A percentile compares a stretch with the other conserved stretches of the same genome.
phyloP scores from a whole-genome alignment of 163 green algal species.

The Scenedesmus sp. region DNA sequence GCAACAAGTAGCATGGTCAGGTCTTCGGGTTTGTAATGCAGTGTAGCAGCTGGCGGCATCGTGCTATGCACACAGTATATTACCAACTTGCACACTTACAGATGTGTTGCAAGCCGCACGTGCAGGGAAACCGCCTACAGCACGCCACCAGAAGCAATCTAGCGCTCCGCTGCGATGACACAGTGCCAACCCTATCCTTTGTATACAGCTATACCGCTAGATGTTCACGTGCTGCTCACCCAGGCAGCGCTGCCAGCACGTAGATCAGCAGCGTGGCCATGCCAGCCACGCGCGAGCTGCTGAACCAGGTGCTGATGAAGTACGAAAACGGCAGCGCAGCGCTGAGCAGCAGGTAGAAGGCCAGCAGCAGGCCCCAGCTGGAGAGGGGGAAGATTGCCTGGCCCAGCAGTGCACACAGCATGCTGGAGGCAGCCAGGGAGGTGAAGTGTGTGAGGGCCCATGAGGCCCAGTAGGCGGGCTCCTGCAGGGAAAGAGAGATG shows the following conservation, averaged over 20 bases:
- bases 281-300: slow-evolving; percentile 71
- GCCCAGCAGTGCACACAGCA: slow-evolving; percentile 75
- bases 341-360: slow-evolving; percentile 82
- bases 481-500: slow-evolving; percentile 12
- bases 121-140: too few species aligned
- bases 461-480: slow-evolving; percentile 82
- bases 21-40: too few species aligned
- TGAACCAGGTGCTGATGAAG: slow-evolving; percentile 82
- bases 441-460: slow-evolving; percentile 85
- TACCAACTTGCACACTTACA: too few species aligned
- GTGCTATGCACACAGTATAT: too few species aligned
- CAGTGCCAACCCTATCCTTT: too few species aligned
- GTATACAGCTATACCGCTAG: too few species aligned
- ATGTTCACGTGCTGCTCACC: slow-evolving; percentile 63
- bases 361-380: slow-evolving; percentile 71
- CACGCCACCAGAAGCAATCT: too few species aligned
- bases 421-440: slow-evolving; percentile 71
- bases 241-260: slow-evolving; percentile 78
- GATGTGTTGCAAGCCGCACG: too few species aligned
- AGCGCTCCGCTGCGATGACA: too few species aligned
- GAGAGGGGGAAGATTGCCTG: slow-evolving; percentile 82
- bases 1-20: too few species aligned
- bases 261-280: slow-evolving; percentile 74
- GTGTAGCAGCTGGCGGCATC: too few species aligned
- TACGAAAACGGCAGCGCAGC: slow-evolving; percentile 79